Evolutionary conservation across 148 eudicot genomes (phyloP), one percentile per base, ranked within the genome.

Genomic region (Rheum nobile): DNA sequence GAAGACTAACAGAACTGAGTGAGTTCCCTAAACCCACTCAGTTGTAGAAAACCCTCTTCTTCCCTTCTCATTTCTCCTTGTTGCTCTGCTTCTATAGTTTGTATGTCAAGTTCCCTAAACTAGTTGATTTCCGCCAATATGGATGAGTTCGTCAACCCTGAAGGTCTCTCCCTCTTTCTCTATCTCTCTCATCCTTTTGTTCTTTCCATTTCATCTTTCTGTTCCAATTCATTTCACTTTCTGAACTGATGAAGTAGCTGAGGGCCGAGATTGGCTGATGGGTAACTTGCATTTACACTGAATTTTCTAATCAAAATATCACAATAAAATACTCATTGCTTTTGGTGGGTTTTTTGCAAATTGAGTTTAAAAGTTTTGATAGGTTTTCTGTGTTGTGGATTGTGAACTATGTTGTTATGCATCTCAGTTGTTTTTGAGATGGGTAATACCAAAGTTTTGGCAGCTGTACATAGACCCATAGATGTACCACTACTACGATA

Each of bases 401-500:
- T 74, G 46, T n/a, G 14, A 16, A 2, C 16, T 43, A 16, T 42
- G 10, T 2, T 43, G 16, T 43, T 11, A 43, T 42, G 82, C 77
- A 93, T 97, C 67, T 93, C 98, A 34, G 93, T 97, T 73, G 84
- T 87, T 74, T 94, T 94, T 69, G 97, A 94, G 79, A 94, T 94
- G 98, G n/a, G n/a, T n/a, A n/a, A n/a, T n/a, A n/a, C n/a, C n/a
- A n/a, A n/a, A n/a, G n/a, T n/a, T n/a, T n/a, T 91, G 80, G 97
- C 98, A 72, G 97, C 98, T 4, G 96, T 94, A 13, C 91, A 94
- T 73, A 97, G 97, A 52, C 98, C 98, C 10, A 87, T 97, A 80
- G 98, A 94, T 93, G 98, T 93, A 82, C 31, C 17, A 17, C 24
- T 0, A 10, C 68, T 42, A 35, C 72, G 46, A 7, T 4, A 14